phyloP scores from a whole-genome alignment of 1,284 basidiomycete species.

The Flammula alnicola region DNA sequence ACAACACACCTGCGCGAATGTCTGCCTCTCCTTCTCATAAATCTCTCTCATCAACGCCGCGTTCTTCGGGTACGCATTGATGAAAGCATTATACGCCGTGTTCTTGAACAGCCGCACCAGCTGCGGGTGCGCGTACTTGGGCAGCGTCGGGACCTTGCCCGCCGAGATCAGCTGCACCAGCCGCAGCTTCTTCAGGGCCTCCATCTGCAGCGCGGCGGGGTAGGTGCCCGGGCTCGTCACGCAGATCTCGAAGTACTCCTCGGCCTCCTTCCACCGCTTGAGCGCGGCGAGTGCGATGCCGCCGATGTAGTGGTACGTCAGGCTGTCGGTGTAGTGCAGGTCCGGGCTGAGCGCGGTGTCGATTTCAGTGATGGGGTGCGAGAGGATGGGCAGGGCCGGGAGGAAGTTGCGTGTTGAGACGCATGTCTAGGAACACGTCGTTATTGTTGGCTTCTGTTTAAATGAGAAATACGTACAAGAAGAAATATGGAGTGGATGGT shows the following conservation, averaged over 20 bases:
- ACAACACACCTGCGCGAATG: slow-evolving; percentile 53
- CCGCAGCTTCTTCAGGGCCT: slow-evolving; percentile 82
- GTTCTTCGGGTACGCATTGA: slow-evolving; percentile 64
- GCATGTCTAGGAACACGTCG: slow-evolving; percentile 41
- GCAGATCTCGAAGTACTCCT: slow-evolving; percentile 78
- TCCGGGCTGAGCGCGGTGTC: slow-evolving; percentile 53
- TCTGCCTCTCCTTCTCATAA: slow-evolving; percentile 54
- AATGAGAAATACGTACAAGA: slow-evolving; percentile 36
- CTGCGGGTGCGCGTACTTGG: slow-evolving; percentile 68
- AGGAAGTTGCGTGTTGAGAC: slow-evolving; percentile 55
- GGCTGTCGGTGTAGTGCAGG: slow-evolving; percentile 73
- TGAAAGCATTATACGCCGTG: slow-evolving; percentile 64
- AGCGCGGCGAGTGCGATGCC: slow-evolving; percentile 66
- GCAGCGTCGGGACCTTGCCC: slow-evolving; percentile 67
- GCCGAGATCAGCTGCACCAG: slow-evolving; percentile 76
- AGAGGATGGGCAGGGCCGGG: slow-evolving; percentile 60
- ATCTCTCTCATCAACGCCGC: slow-evolving; percentile 46
- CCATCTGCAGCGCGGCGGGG: slow-evolving; percentile 76
- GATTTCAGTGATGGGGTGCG: slow-evolving; percentile 61
- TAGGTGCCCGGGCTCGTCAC: slow-evolving; percentile 71
- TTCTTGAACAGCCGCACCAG: slow-evolving; percentile 65
- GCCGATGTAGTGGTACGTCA: slow-evolving; percentile 79
- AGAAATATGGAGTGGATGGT: slow-evolving; percentile 69
- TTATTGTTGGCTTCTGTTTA: slow-evolving; percentile 20
- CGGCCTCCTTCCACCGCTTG: slow-evolving; percentile 66